phyloP scores from a whole-genome alignment of 139 green algal genomes.

The Eudorina sp. region DNA sequence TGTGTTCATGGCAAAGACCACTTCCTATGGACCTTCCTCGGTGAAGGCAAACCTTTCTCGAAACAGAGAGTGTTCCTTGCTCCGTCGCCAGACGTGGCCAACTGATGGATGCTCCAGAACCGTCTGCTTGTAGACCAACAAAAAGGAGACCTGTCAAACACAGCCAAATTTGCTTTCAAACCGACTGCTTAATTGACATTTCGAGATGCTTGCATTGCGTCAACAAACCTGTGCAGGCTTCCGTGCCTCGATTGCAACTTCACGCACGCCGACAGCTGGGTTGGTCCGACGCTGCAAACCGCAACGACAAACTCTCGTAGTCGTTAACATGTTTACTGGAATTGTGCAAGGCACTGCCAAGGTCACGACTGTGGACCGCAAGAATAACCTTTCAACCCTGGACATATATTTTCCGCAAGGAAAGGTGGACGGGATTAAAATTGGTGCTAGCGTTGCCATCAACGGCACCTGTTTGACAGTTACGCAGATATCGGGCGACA shows the following conservation, averaged over 20 bases:
- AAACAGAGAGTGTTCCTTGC: too few species aligned
- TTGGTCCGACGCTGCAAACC: neutral
- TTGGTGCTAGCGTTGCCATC: slow-evolving; percentile 90
- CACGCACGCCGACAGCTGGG: neutral
- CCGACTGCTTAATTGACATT: too few species aligned
- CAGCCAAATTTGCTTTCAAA: too few species aligned
- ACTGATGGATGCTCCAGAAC: too few species aligned
- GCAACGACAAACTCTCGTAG: neutral
- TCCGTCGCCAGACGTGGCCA: too few species aligned
- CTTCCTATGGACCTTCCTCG: too few species aligned
- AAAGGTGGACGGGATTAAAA: slow-evolving; percentile 65
- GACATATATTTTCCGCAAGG: slow-evolving; percentile 82
- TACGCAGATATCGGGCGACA: slow-evolving; percentile 55
- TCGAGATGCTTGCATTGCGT: neutral
- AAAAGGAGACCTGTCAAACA: too few species aligned
- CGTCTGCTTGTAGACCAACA: too few species aligned
- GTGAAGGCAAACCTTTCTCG: too few species aligned
- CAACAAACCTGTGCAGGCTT: neutral
- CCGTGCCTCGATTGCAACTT: neutral
- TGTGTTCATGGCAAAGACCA: too few species aligned
- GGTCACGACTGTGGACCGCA: slow-evolving; percentile 67
- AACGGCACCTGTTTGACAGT: slow-evolving; percentile 97
- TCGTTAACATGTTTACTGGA: slow-evolving; percentile 76
- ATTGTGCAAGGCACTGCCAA: slow-evolving; percentile 92
- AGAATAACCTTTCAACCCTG: slow-evolving; percentile 74